A percentile compares a stretch with the other conserved stretches of the same genome.
phyloP scores from a whole-genome alignment of 106 monocot species.

The Cymbidium sinense region DNA sequence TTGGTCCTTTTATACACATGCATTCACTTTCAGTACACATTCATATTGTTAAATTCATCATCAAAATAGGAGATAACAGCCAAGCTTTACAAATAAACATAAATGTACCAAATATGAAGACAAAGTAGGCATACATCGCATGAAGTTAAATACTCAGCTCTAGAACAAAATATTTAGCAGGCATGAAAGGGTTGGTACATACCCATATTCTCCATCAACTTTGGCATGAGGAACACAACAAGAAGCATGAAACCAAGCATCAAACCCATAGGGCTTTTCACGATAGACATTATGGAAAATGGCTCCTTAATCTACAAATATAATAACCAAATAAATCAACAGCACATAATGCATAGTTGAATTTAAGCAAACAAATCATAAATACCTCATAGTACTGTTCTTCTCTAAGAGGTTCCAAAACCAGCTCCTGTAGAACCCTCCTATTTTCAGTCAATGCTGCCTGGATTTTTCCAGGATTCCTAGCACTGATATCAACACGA shows the following conservation, averaged over 20 bases:
- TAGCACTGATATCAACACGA: constrained; percentile 96
- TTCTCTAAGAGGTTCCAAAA: constrained; percentile 86
- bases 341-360: neutral
- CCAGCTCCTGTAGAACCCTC: constrained; percentile 61
- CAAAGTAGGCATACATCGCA: neutral
- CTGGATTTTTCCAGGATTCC: constrained; percentile 89
- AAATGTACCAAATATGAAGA: neutral
- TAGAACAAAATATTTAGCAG: neutral
- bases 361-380: neutral
- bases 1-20: too few species aligned
- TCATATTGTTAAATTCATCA: neutral
- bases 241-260: constrained; percentile 94
- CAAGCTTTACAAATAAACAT: neutral
- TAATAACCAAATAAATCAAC: constrained; percentile 11
- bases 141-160: neutral
- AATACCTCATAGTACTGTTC: constrained; percentile 93
- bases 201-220: constrained; percentile 94
- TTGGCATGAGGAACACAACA: constrained; percentile 86
- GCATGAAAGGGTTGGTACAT: neutral
- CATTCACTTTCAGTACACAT: too few species aligned
- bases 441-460: constrained; percentile 89
- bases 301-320: constrained; percentile 80
- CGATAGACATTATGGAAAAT: constrained; percentile 78
- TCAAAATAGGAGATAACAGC: neutral
- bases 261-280: constrained; percentile 96